Evolutionary conservation across 768 basidiomycete genomes (phyloP).

Genomic region (Xerocomellus intermedius): DNA sequence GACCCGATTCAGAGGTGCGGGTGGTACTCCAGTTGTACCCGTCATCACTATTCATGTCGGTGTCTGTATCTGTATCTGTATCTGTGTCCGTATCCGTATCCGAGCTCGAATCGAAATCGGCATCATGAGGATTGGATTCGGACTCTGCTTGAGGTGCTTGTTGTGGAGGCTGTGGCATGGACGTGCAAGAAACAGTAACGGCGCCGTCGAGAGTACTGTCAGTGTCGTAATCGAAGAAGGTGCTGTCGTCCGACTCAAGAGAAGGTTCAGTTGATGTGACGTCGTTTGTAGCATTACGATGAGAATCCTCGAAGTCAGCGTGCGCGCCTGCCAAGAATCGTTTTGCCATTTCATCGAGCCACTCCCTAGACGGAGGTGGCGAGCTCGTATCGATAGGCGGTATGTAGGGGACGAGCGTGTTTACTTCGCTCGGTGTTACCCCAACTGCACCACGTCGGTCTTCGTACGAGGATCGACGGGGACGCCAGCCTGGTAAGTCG

Average conservation of each 20-base stretch:
- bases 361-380: slow-evolving; percentile 14
- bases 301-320: slow-evolving; percentile 9
- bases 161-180: not conserved
- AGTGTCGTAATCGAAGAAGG: slow-evolving; percentile 22
- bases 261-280: not conserved
- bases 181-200: not conserved
- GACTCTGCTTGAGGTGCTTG: not conserved
- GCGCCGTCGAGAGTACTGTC: slow-evolving; percentile 18
- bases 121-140: slow-evolving; percentile 6
- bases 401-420: slow-evolving; percentile 24
- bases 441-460: slow-evolving; percentile 21
- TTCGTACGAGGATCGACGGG: slow-evolving; percentile 26
- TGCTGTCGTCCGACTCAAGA: slow-evolving; percentile 3
- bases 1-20: slow-evolving; percentile 7
- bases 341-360: slow-evolving; percentile 18
- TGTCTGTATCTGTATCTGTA: slow-evolving; percentile 16
- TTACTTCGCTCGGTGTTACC: slow-evolving; percentile 28
- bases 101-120: slow-evolving; percentile 5
- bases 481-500: slow-evolving; percentile 21
- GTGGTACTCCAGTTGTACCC: slow-evolving; percentile 12
- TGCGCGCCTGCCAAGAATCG: slow-evolving; percentile 15
- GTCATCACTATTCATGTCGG: slow-evolving; percentile 16
- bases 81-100: slow-evolving; percentile 11
- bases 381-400: slow-evolving; percentile 23
- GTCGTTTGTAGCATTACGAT: not conserved